Evolutionary conservation across 768 basidiomycete genomes (phyloP).

Genomic region (Phallus indusiatus): DNA sequence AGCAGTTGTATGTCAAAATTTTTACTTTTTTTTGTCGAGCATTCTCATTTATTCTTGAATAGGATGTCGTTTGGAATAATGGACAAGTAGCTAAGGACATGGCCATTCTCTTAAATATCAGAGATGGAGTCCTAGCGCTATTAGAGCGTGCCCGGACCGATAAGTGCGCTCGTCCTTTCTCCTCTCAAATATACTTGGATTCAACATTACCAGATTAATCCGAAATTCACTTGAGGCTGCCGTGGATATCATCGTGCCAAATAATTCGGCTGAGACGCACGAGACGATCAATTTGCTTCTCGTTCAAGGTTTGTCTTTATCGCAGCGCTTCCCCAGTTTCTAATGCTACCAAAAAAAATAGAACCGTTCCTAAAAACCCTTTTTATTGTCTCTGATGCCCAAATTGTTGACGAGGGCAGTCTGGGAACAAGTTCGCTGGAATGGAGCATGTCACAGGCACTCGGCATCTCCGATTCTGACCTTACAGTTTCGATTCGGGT

Average conservation of each 20-base stretch:
- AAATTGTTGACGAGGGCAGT: constrained; percentile 37
- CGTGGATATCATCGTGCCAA: constrained; percentile 51
- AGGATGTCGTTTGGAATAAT: constrained; percentile 61
- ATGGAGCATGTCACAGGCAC: constrained; percentile 30
- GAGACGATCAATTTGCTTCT: constrained; percentile 32
- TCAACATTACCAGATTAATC: constrained; percentile 40
- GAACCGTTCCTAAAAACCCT: constrained; percentile 59
- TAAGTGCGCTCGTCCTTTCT: constrained; percentile 43
- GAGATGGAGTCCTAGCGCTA: constrained; percentile 50
- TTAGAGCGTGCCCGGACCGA: constrained; percentile 69
- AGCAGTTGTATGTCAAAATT: constrained; percentile 3
- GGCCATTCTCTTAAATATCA: constrained; percentile 48
- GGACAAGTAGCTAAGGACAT: constrained; percentile 49
- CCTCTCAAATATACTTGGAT: background rate
- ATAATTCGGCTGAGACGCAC: constrained; percentile 15
- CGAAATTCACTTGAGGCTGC: constrained; percentile 71
- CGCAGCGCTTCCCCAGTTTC: background rate
- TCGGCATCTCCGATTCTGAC: background rate
- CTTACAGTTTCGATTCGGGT: constrained; percentile 38
- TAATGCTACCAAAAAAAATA: constrained; percentile 19
- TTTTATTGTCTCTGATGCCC: constrained; percentile 73
- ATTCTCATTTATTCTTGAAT: constrained; percentile 9
- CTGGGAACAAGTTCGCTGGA: constrained; percentile 28
- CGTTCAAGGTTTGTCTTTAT: background rate
- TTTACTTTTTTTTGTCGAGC: background rate